Percentiles rank a stretch among this genome's conserved stretches.
Conservation (phyloP, 768 basidiomycete species). For the Tylopilus sp. region DNA sequence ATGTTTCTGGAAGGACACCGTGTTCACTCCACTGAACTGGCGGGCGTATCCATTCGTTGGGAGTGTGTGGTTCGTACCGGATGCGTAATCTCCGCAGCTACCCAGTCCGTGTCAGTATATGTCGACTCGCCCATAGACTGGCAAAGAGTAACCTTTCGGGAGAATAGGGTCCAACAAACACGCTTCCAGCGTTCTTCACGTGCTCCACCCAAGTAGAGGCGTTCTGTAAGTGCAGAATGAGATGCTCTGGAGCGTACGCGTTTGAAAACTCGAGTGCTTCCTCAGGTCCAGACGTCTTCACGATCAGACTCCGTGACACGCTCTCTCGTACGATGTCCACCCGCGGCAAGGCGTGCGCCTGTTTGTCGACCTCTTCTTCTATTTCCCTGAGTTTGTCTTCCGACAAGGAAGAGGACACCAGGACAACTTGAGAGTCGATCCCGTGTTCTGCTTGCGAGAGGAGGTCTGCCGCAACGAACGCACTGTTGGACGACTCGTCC, state of each 20-base stretch:
- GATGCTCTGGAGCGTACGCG: slow-evolving; percentile 97
- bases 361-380: slow-evolving; percentile 80
- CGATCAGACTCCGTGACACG: slow-evolving; percentile 86
- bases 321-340: slow-evolving; percentile 90
- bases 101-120: slow-evolving; percentile 5
- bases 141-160: slow-evolving; percentile 79
- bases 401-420: slow-evolving; percentile 75
- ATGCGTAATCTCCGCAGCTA: slow-evolving; percentile 98
- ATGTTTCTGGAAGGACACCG: slow-evolving; percentile 95
- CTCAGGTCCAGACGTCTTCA: slow-evolving; percentile 59
- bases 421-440: slow-evolving; percentile 95
- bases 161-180: slow-evolving; percentile 93
- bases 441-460: slow-evolving; percentile 99
- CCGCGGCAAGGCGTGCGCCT: slow-evolving; percentile 82
- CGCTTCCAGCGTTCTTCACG: slow-evolving; percentile 92
- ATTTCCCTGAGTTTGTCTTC: slow-evolving; percentile 63
- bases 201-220: slow-evolving; percentile 59
- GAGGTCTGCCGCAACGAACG: slow-evolving; percentile 94
- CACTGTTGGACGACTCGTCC: slow-evolving; percentile 79
- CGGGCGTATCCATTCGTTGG: slow-evolving; percentile 96
- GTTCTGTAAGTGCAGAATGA: slow-evolving; percentile 84
- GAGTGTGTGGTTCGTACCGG: slow-evolving; percentile 97
- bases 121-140: not conserved
- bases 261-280: slow-evolving; percentile 90
- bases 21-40: slow-evolving; percentile 98